phyloP scores from a whole-genome alignment of 805 yeast genomes.

The Ogataea populi-albae region DNA sequence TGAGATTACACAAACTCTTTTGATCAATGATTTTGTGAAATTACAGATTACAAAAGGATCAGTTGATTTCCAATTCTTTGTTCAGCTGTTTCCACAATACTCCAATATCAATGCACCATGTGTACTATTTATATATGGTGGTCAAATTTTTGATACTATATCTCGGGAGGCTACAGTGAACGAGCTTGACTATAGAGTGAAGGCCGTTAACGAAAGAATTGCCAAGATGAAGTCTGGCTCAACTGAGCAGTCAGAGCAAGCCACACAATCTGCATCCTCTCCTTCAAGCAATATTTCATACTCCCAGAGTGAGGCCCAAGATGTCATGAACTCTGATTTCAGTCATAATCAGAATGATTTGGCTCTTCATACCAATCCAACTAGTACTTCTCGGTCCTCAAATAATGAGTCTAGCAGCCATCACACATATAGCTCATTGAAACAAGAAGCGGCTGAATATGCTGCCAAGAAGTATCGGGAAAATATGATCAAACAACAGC shows the following conservation, averaged over 20 bases:
- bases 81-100: constrained; percentile 50
- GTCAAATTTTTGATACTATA: constrained; percentile 44
- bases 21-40: constrained; percentile 34
- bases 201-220: constrained; percentile 9
- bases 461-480: constrained; percentile 39
- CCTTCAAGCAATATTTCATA: not conserved
- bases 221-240: constrained; percentile 9
- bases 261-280: not conserved
- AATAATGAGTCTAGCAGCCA: not conserved
- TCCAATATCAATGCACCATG: constrained; percentile 48
- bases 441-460: constrained; percentile 40
- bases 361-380: not conserved
- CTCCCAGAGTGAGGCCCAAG: not conserved
- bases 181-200: constrained; percentile 29
- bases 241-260: not conserved
- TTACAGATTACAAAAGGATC: constrained; percentile 41
- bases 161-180: constrained; percentile 31
- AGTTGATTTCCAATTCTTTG: constrained; percentile 44
- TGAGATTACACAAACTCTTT: constrained; percentile 17
- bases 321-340: not conserved
- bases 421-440: constrained; percentile 27
- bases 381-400: not conserved
- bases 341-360: not conserved
- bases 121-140: constrained; percentile 49
- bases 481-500: constrained; percentile 35